Percentiles rank a stretch among this genome's conserved stretches.
Conservation (phyloP, 768 basidiomycete genomes). For the Agrocybe praecox region DNA sequence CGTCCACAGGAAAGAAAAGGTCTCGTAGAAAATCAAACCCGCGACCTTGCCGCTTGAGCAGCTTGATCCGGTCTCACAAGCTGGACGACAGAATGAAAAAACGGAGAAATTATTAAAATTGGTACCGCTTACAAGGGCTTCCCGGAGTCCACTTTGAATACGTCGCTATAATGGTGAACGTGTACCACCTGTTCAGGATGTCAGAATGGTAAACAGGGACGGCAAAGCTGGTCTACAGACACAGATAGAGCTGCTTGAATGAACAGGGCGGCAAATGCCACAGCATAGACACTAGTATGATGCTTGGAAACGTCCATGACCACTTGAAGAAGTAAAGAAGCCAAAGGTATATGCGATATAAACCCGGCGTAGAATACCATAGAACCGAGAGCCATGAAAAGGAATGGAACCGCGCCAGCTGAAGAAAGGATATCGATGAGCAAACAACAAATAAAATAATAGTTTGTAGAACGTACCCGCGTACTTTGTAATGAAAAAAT, state of each 20-base stretch:
- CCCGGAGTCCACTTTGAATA: constrained; percentile 79
- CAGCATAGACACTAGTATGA: constrained; percentile 78
- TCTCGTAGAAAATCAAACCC: constrained; percentile 75
- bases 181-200: constrained; percentile 59
- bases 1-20: constrained; percentile 87
- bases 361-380: constrained; percentile 76
- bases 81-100: constrained; percentile 28
- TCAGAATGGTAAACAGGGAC: background rate
- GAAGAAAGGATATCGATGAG: background rate
- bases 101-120: background rate
- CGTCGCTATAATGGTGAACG: constrained; percentile 78
- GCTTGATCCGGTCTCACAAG: constrained; percentile 40
- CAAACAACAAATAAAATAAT: background rate
- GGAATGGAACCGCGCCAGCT: constrained; percentile 87
- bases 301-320: constrained; percentile 87
- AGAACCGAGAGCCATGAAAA: constrained; percentile 75
- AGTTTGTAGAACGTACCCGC: constrained; percentile 52
- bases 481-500: constrained; percentile 73
- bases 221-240: constrained; percentile 37
- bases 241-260: constrained; percentile 72
- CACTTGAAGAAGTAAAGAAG: constrained; percentile 76
- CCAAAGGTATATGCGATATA: constrained; percentile 74
- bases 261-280: constrained; percentile 71
- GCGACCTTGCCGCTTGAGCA: constrained; percentile 79
- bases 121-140: constrained; percentile 63